These are phyloP conservation scores for Oldenlandia corymbosa DNA, from an alignment of 257 asterid genomes.

Conservation along the genomic window DNA sequence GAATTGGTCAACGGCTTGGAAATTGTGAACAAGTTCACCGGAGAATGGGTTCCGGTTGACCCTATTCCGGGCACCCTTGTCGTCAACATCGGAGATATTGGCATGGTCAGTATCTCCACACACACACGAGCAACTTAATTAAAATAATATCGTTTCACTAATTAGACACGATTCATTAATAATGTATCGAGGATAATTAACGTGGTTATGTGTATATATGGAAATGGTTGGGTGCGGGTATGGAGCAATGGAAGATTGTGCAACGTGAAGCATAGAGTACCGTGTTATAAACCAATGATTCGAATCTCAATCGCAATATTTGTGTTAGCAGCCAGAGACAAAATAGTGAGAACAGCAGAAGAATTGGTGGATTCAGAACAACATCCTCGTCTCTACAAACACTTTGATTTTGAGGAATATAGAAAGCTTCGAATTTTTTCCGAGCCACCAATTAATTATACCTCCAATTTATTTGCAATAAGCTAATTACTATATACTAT, in stretches of 20 bases:
- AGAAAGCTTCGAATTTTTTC: slow-evolving; percentile 25
- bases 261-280: slow-evolving; percentile 31
- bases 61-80: slow-evolving; percentile 57
- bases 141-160: no score
- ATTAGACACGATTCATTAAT: no score
- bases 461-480: no score
- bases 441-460: no score
- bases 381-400: slow-evolving; percentile 23
- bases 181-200: no score
- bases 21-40: slow-evolving; percentile 50
- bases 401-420: slow-evolving; percentile 25
- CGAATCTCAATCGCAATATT: slow-evolving; percentile 30
- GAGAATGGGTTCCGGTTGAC: slow-evolving; percentile 43
- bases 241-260: slow-evolving; percentile 40
- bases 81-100: slow-evolving; percentile 64
- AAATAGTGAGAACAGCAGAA: slow-evolving; percentile 20
- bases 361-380: slow-evolving; percentile 25
- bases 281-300: slow-evolving; percentile 26
- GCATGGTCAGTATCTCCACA: neutral
- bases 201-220: no score
- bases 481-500: no score
- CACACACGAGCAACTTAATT: no score
- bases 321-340: slow-evolving; percentile 29
- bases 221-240: neutral
- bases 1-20: slow-evolving; percentile 61